Percentiles rank a stretch among this genome's conserved stretches.
Conservation (phyloP, 1,284 basidiomycete genomes). For the Microbotryum violaceum region DNA sequence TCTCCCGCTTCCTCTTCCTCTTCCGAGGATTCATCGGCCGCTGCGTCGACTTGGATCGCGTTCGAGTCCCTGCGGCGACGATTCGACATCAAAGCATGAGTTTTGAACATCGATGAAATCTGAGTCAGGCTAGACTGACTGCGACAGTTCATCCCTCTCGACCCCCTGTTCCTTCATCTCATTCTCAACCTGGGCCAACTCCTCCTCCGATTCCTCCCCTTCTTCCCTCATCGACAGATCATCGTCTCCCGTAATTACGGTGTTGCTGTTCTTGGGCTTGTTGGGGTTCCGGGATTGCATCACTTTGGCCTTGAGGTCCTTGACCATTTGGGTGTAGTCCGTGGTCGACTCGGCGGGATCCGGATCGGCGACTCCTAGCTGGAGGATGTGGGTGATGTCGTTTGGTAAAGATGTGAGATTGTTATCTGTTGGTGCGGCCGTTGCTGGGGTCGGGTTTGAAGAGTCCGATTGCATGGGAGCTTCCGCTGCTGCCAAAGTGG, state of each 20-base stretch:
- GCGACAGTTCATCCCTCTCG: too few species aligned
- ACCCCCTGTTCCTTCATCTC: conserved; percentile 18
- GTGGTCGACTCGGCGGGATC: background rate
- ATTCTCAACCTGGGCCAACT: conserved; percentile 16
- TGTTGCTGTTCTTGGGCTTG: too few species aligned
- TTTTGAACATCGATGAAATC: too few species aligned
- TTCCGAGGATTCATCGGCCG: conserved; percentile 46
- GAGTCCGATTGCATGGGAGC: too few species aligned
- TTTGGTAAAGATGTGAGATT: too few species aligned
- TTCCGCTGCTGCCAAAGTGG: too few species aligned
- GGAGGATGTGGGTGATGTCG: conserved; percentile 28
- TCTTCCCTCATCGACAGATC: background rate
- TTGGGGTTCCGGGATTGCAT: too few species aligned
- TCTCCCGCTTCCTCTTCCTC: conserved; percentile 3
- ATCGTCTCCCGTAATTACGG: background rate
- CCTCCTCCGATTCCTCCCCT: background rate
- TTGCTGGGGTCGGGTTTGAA: too few species aligned
- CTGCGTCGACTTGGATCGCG: conserved; percentile 14
- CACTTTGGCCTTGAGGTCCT: conserved; percentile 19
- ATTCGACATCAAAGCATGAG: too few species aligned
- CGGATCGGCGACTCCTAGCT: conserved; percentile 1
- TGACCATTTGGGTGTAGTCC: conserved; percentile 17
- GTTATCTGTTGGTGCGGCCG: too few species aligned
- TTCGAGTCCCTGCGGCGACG: too few species aligned
- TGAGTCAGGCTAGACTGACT: too few species aligned